Evolutionary conservation across 2,329 filamentous ascomycete genomes (phyloP).

Genomic region (Paraphoma chrysanthemicola): DNA sequence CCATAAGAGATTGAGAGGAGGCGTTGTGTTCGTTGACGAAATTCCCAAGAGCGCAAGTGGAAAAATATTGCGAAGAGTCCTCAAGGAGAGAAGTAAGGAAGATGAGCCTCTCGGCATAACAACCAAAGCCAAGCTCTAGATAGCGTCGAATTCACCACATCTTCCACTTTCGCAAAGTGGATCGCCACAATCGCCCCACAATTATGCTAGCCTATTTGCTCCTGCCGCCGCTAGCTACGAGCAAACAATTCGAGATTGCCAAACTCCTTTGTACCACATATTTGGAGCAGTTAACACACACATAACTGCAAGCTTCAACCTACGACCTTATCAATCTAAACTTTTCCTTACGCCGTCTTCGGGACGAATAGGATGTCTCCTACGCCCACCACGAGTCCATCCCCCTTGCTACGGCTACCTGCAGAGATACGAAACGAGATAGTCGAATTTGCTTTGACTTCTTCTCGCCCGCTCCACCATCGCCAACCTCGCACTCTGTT

Average conservation of each 20-base stretch:
- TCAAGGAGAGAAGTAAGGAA: conserved; percentile 27
- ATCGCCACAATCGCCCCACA: not conserved
- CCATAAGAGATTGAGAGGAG: conserved; percentile 38
- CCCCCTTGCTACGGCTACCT: not conserved
- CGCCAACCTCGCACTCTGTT: not conserved
- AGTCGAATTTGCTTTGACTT: not conserved
- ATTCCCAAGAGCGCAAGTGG: conserved; percentile 57
- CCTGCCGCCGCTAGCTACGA: too few species aligned
- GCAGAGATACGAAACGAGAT: not conserved
- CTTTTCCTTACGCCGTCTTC: not conserved
- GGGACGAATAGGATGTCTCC: not conserved
- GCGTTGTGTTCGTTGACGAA: conserved; percentile 53
- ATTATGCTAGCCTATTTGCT: not conserved
- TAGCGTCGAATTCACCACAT: too few species aligned
- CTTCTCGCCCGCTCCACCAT: not conserved
- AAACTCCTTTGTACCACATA: too few species aligned
- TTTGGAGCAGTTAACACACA: too few species aligned
- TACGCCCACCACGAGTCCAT: not conserved
- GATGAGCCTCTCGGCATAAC: conserved; percentile 24
- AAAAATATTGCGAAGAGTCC: conserved; percentile 52
- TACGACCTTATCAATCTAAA: not conserved
- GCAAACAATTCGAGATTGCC: too few species aligned
- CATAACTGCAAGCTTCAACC: too few species aligned
- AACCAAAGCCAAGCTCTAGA: conserved; percentile 20
- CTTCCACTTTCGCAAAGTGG: too few species aligned